These are phyloP conservation scores for Hydrangea macrophylla DNA, from an alignment of 148 eudicot species.

Conservation along the genomic window DNA sequence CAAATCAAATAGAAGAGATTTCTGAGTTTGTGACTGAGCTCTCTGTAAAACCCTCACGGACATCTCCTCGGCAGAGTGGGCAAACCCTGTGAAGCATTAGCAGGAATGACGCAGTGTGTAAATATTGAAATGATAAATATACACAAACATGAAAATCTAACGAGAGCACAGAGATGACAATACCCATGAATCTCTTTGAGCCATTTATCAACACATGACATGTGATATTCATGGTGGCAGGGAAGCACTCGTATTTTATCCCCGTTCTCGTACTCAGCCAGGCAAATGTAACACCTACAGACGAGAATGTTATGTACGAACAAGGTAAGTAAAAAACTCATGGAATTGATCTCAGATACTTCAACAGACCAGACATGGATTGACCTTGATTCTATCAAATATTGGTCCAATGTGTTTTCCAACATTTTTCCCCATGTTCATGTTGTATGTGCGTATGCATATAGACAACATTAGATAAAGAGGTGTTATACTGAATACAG, in stretches of 20 bases:
- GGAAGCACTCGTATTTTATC: constrained; percentile 79
- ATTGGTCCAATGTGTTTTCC: no score
- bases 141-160: not conserved
- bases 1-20: constrained; percentile 9
- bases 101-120: not conserved
- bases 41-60: constrained; percentile 42
- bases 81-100: constrained; percentile 48
- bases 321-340: not conserved
- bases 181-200: constrained; percentile 91
- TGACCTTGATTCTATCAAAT: no score
- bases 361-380: no score
- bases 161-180: not conserved
- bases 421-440: no score
- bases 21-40: constrained; percentile 30
- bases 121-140: not conserved
- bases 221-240: constrained; percentile 71
- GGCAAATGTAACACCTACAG: constrained; percentile 73
- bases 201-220: constrained; percentile 85
- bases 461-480: no score
- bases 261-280: constrained; percentile 66
- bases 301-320: not conserved
- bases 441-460: no score
- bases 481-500: no score
- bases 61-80: constrained; percentile 85
- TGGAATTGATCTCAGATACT: no score